phyloP scores from a whole-genome alignment of 2,329 filamentous ascomycete genomes.

The Incumbomyces delicatus region DNA sequence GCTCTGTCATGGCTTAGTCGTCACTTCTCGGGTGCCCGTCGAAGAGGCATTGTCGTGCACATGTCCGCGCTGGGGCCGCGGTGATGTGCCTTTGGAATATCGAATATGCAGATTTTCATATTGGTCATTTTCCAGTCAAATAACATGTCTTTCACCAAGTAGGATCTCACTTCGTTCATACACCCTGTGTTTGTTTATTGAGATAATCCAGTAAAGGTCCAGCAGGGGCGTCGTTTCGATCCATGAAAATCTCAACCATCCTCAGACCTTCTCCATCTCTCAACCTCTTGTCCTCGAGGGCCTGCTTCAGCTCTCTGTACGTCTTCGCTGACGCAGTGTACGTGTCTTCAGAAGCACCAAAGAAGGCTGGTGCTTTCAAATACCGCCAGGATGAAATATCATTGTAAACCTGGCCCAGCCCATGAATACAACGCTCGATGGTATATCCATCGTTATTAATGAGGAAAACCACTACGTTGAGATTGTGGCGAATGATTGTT shows the following conservation, averaged over 20 bases:
- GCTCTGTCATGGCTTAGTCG: no score
- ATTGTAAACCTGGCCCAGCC: conserved; percentile 46
- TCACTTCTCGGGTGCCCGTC: no score
- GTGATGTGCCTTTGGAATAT: no score
- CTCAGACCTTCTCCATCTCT: not conserved
- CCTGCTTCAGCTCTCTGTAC: not conserved
- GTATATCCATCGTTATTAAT: conserved; percentile 54
- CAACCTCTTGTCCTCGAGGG: not conserved
- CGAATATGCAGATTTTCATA: no score
- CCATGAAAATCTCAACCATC: not conserved
- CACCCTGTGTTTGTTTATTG: no score
- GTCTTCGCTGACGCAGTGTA: not conserved
- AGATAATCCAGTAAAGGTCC: no score
- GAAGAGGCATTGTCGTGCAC: no score
- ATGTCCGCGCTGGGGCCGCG: no score
- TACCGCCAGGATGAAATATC: conserved; percentile 46
- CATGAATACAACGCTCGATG: conserved; percentile 50
- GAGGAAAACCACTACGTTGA: conserved; percentile 42
- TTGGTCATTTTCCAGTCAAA: no score
- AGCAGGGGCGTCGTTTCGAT: not conserved
- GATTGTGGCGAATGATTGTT: conserved; percentile 48
- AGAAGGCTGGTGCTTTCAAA: conserved; percentile 32
- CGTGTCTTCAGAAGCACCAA: conserved; percentile 11
- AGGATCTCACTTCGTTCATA: no score
- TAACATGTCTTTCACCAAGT: no score